Conservation (phyloP, 441 rosid species). For the Sinapis alba region DNA sequence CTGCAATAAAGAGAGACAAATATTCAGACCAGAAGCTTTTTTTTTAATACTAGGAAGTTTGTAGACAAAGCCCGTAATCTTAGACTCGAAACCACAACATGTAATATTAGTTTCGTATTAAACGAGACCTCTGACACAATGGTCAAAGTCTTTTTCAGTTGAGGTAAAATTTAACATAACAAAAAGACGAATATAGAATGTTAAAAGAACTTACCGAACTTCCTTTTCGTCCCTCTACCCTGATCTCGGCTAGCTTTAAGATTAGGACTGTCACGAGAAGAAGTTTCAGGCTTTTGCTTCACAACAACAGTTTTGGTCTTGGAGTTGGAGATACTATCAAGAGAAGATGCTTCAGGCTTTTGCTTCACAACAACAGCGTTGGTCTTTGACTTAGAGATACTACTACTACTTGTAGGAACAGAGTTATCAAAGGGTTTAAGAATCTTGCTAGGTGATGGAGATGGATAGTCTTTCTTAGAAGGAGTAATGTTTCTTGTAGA, state of each 20-base stretch:
- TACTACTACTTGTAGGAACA: conserved; percentile 17
- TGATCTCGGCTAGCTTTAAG: conserved; percentile 42
- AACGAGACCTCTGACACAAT: background rate
- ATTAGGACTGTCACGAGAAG: conserved; percentile 40
- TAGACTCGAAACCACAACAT: too few relatives aligned
- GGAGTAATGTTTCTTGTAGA: conserved; percentile 33
- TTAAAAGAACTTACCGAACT: conserved; percentile 52
- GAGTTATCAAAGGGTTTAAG: conserved; percentile 25
- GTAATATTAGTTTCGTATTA: background rate
- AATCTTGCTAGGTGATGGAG: conserved; percentile 33
- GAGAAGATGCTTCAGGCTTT: conserved; percentile 46
- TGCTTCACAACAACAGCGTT: conserved; percentile 37
- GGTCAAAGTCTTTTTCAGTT: too few relatives aligned
- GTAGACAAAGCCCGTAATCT: background rate
- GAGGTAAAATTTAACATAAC: background rate
- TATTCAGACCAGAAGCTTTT: background rate
- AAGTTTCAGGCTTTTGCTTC: conserved; percentile 49
- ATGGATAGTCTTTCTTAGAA: conserved; percentile 48
- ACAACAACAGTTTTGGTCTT: conserved; percentile 32
- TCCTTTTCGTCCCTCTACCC: conserved; percentile 67
- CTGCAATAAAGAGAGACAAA: conserved; percentile 46
- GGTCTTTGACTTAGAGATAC: conserved; percentile 30
- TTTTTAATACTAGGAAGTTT: too few relatives aligned
- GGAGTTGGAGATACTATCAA: conserved; percentile 28
- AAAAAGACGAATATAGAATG: background rate